Evolutionary conservation across 163 green algal species (phyloP).

Genomic region (Scenedesmus sp.): DNA sequence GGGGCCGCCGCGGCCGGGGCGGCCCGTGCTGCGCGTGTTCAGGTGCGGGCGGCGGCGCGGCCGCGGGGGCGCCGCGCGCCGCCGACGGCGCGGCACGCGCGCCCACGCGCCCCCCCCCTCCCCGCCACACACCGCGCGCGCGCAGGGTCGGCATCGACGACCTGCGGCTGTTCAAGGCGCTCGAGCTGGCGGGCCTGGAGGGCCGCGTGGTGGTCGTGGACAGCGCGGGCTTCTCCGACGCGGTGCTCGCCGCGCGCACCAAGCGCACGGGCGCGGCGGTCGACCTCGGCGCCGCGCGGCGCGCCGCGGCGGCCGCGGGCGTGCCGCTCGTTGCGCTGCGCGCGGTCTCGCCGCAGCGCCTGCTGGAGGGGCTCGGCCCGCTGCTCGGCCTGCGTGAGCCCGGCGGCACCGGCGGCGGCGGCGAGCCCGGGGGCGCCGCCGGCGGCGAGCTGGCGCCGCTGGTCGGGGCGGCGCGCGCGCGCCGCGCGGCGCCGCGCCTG

Average conservation of each 20-base stretch:
- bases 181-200: constrained; percentile 35
- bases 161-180: constrained; percentile 35
- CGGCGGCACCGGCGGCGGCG: neutral
- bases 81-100: too few relatives aligned
- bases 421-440: neutral
- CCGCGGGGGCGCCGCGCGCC: too few relatives aligned
- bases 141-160: constrained; percentile 44
- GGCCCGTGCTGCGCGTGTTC: constrained; percentile 13
- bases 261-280: constrained; percentile 32
- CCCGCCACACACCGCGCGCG: too few relatives aligned
- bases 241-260: constrained; percentile 14
- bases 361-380: constrained; percentile 38
- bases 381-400: neutral
- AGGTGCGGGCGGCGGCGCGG: too few relatives aligned
- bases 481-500: neutral
- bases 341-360: constrained; percentile 15
- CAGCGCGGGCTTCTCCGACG: constrained; percentile 6
- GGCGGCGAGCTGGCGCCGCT: neutral
- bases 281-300: constrained; percentile 15
- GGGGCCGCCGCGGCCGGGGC: neutral
- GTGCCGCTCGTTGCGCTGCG: constrained; percentile 16
- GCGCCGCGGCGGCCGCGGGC: constrained; percentile 14
- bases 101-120: too few relatives aligned
- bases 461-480: neutral
- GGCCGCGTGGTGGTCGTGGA: constrained; percentile 38